Base-by-base conservation (phyloP, 2,329 filamentous ascomycete genomes). In the Aspergillus brasiliensis region DNA sequence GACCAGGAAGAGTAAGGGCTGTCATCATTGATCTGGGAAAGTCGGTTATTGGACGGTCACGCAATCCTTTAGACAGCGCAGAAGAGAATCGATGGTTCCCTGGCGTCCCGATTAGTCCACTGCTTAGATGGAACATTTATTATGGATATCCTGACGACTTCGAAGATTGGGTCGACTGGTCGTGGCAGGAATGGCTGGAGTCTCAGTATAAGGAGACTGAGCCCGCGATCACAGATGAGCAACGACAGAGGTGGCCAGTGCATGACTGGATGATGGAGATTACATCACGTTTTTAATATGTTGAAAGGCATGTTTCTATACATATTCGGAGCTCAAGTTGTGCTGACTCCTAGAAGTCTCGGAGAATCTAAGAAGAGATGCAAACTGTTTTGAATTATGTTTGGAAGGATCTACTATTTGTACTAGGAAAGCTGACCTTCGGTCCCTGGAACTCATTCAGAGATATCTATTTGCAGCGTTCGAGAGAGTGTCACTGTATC, bases 101-200 rank as follows among this genome's bases (percentile, higher is more conserved):
- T 28, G 52, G 52, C n/a, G 52, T 56, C 4, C 7, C 40, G 1
- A 47, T 56, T 10, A 56, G 52, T 19, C 40, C 52, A 13, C 27
- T 56, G 5, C 52, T 56, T n/a, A 27, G 40, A 47, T 56, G 52
- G 52, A 56, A 56, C 27, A 17, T 21, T 2, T 19, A 15, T 23
- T 47, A 31, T 13, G 7, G 52, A 13, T 17, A 25, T 5, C 52
- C 34, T 7, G n/a, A 5, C 28, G 2, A 1, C 17, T 46, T 47
- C 37, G n/a, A 5, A 6, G 52, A 46, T 10, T 56, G 40, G 52
- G 47, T 56, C 21, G 27, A 56, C 40, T 56, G 52, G 52, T 5
- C 52, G 46, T 56, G 52, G 52, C 40, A 38, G 17, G 8, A 25
- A 3, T 56, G 52, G 52, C 52, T 56, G 31, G 40, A 56, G 52